Conservation (phyloP, 2,329 filamentous ascomycete species). For the Dactylellina sp. region DNA sequence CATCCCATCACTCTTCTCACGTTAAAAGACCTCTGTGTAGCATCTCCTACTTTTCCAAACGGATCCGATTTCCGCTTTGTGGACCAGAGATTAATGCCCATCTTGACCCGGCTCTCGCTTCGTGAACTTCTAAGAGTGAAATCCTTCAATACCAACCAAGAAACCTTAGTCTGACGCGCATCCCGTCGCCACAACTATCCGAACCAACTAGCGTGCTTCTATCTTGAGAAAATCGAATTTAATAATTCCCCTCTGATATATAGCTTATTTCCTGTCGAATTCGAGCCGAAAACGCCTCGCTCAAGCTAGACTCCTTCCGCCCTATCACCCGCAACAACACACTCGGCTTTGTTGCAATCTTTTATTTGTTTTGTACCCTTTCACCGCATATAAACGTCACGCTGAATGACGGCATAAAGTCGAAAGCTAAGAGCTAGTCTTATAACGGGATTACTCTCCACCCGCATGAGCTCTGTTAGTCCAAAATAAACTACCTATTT, state of each 20-base stretch:
- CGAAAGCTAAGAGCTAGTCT: too few relatives aligned
- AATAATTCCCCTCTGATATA: not conserved
- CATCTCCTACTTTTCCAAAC: not conserved
- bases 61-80: not conserved
- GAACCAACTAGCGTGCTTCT: not conserved
- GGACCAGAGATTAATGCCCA: conserved; percentile 10
- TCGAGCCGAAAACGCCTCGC: conserved; percentile 3
- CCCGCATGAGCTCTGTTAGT: too few relatives aligned
- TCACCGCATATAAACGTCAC: too few relatives aligned
- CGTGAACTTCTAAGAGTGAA: too few relatives aligned
- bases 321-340: not conserved
- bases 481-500: too few relatives aligned
- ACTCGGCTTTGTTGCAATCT: not conserved
- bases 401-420: too few relatives aligned
- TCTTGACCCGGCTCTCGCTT: not conserved
- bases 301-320: not conserved
- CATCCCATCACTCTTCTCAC: not conserved
- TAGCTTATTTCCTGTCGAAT: conserved; percentile 17
- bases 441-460: too few relatives aligned
- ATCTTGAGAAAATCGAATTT: not conserved
- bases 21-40: not conserved
- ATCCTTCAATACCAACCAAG: too few relatives aligned
- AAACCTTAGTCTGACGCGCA: too few relatives aligned
- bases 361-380: too few relatives aligned
- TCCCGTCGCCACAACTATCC: too few relatives aligned